phyloP scores from a whole-genome alignment of 2,329 filamentous ascomycete genomes.

The Microdochium bolleyi region DNA sequence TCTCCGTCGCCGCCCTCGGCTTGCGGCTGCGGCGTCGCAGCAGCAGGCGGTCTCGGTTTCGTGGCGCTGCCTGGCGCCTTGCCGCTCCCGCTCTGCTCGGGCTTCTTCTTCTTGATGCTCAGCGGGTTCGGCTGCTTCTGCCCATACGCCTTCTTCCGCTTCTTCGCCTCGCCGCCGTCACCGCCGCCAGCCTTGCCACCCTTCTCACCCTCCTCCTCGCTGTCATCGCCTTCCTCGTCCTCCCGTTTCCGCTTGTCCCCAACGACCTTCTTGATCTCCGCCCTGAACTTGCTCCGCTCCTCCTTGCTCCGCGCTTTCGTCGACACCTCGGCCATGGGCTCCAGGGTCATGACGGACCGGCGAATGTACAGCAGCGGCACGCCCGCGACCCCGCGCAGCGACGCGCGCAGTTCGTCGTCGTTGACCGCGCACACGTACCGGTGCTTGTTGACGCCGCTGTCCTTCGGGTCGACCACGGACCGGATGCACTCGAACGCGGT shows the following conservation, averaged over 20 bases:
- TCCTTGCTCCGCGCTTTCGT: slow-evolving; percentile 56
- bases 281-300: slow-evolving; percentile 67
- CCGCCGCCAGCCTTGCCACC: background rate
- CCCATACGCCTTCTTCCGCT: slow-evolving; percentile 27
- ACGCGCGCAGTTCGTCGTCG: slow-evolving; percentile 53
- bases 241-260: slow-evolving; percentile 42
- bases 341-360: slow-evolving; percentile 70
- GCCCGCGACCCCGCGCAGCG: slow-evolving; percentile 59
- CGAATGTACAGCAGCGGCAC: slow-evolving; percentile 74
- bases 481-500: slow-evolving; percentile 61
- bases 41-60: slow-evolving; percentile 1
- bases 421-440: slow-evolving; percentile 73
- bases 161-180: slow-evolving; percentile 19
- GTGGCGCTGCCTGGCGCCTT: slow-evolving; percentile 21
- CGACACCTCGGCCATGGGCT: slow-evolving; percentile 66
- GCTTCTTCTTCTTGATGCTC: slow-evolving; percentile 13
- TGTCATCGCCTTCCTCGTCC: slow-evolving; percentile 28
- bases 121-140: background rate
- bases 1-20: slow-evolving; percentile 13
- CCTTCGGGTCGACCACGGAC: slow-evolving; percentile 73
- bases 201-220: slow-evolving; percentile 13
- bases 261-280: slow-evolving; percentile 50
- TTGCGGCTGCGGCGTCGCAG: background rate
- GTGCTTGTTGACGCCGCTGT: slow-evolving; percentile 63
- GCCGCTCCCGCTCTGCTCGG: background rate